phyloP scores from a whole-genome alignment of 2,329 filamentous ascomycete species.

The Neofusicoccum cordaticola region DNA sequence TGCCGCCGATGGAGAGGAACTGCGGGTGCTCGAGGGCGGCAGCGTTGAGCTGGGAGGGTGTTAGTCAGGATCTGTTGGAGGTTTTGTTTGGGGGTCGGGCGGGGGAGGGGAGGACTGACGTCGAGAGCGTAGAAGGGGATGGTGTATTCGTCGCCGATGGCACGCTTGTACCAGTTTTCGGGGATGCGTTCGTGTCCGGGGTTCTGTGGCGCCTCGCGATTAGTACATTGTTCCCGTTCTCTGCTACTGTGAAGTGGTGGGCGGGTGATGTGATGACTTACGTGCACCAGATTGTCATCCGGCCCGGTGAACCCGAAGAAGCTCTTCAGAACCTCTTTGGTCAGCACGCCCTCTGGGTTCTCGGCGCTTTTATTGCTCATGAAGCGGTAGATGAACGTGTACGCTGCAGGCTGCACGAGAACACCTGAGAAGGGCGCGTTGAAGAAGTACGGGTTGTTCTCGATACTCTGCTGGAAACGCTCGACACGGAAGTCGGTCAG shows the following conservation, averaged over 20 bases:
- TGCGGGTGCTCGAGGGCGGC: conserved; percentile 28
- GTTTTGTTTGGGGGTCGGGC: too few relatives aligned
- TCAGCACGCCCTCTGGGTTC: conserved; percentile 27
- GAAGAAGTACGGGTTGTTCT: conserved; percentile 4
- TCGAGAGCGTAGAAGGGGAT: background rate
- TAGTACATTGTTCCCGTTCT: background rate
- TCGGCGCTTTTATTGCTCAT: conserved; percentile 32
- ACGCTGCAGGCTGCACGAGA: conserved; percentile 26
- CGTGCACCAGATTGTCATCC: background rate
- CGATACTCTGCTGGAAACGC: conserved; percentile 5
- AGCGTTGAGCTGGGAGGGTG: background rate
- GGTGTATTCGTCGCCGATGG: background rate
- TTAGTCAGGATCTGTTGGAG: too few relatives aligned
- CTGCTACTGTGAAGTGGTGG: background rate
- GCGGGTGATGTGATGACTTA: background rate
- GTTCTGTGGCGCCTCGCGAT: background rate
- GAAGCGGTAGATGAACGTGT: conserved; percentile 29
- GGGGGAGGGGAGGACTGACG: too few relatives aligned
- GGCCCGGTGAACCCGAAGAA: conserved; percentile 3
- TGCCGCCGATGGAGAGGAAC: conserved; percentile 35
- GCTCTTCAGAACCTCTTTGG: conserved; percentile 13
- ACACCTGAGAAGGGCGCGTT: conserved; percentile 3
- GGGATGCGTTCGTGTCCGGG: conserved; percentile 11
- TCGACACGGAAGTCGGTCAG: conserved; percentile 6
- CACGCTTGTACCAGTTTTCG: conserved; percentile 13